Evolutionary conservation across 768 basidiomycete species (phyloP).

Genomic region (Russula brevipes): DNA sequence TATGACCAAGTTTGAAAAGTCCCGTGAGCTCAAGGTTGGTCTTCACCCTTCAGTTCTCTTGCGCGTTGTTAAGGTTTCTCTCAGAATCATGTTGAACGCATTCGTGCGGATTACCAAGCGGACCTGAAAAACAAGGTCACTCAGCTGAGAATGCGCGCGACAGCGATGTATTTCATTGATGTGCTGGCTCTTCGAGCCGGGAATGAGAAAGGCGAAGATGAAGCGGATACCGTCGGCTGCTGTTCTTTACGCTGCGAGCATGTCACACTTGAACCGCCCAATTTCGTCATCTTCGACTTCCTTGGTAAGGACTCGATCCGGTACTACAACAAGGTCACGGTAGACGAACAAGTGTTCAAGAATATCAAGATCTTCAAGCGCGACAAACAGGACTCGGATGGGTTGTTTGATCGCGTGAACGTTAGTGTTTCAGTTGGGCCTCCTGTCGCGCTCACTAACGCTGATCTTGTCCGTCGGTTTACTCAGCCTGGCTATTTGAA

Average conservation of each 20-base stretch:
- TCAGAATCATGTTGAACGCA: slow-evolving; percentile 85
- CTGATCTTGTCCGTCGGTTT: neutral
- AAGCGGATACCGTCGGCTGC: slow-evolving; percentile 98
- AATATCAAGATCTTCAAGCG: slow-evolving; percentile 97
- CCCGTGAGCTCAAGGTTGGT: slow-evolving; percentile 85
- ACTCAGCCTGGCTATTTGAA: slow-evolving; percentile 75
- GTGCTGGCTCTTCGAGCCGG: slow-evolving; percentile 95
- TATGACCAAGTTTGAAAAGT: slow-evolving; percentile 97
- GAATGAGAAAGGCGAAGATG: slow-evolving; percentile 99
- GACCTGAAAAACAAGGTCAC: slow-evolving; percentile 89
- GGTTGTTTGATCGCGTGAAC: slow-evolving; percentile 90
- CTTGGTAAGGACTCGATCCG: slow-evolving; percentile 99
- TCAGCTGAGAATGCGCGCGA: slow-evolving; percentile 95
- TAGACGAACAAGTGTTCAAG: slow-evolving; percentile 93
- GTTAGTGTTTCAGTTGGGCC: slow-evolving; percentile 44
- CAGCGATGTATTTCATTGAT: slow-evolving; percentile 99
- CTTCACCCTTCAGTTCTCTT: neutral
- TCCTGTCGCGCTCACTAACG: neutral
- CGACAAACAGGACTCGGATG: slow-evolving; percentile 81
- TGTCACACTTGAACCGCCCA: slow-evolving; percentile 84
- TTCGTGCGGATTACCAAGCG: slow-evolving; percentile 79
- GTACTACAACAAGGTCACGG: slow-evolving; percentile 87
- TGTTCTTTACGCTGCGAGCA: slow-evolving; percentile 97
- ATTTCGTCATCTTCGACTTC: slow-evolving; percentile 92
- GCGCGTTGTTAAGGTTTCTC: slow-evolving; percentile 2